Conservation (phyloP, 768 basidiomycete species). For the Podaxis sp. region DNA sequence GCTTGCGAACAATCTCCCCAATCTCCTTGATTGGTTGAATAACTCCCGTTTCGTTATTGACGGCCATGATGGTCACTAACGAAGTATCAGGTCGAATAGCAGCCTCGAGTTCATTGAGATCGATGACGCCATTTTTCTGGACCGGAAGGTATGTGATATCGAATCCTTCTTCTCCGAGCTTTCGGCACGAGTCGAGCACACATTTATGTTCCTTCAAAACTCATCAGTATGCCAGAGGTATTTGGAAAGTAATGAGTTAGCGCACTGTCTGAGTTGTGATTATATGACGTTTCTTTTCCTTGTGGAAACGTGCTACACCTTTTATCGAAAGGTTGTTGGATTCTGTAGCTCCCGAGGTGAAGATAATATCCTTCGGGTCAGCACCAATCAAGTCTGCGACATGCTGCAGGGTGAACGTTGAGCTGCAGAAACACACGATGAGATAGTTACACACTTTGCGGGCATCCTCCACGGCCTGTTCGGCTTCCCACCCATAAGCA, state of each 20-base stretch:
- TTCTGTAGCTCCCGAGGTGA: constrained; percentile 98
- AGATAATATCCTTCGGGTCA: constrained; percentile 92
- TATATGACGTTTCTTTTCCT: constrained; percentile 89
- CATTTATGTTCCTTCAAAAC: constrained; percentile 90
- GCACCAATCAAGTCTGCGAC: constrained; percentile 93
- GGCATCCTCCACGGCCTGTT: constrained; percentile 90
- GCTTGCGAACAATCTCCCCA: constrained; percentile 79
- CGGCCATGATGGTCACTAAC: constrained; percentile 96
- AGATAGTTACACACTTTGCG: constrained; percentile 56
- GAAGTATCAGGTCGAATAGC: constrained; percentile 93
- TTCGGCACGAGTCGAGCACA: constrained; percentile 96
- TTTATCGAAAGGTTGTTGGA: constrained; percentile 98
- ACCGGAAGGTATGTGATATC: constrained; percentile 98
- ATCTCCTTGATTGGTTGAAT: constrained; percentile 98
- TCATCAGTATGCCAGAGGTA: not conserved
- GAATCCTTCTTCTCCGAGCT: constrained; percentile 94
- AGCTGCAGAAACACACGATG: not conserved
- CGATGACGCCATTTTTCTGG: constrained; percentile 78
- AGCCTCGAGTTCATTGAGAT: constrained; percentile 74
- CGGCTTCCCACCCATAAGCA: constrained; percentile 99
- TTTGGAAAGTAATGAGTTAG: constrained; percentile 13
- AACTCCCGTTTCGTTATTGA: constrained; percentile 99
- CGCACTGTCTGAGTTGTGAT: constrained; percentile 93
- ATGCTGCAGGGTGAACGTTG: constrained; percentile 46
- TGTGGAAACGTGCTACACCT: constrained; percentile 93